Base-by-base conservation (phyloP, 2,329 filamentous ascomycete genomes). In the Hypoxylon sp. region DNA sequence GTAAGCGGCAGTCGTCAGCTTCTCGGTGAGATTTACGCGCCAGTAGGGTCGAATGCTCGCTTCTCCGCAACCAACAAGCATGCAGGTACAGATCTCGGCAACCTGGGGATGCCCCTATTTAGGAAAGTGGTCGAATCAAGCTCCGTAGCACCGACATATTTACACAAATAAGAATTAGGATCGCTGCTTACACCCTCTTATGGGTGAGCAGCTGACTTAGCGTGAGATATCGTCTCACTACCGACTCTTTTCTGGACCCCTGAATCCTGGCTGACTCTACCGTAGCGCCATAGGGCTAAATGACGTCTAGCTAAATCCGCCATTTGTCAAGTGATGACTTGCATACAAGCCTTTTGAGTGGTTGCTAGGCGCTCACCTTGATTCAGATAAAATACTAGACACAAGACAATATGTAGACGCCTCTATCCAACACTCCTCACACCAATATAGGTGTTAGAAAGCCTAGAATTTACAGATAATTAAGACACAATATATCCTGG, bases 1-100 rank as follows among this genome's bases (percentile, higher is more conserved):
- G 46, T 42, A 17, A 59, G 37, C 17, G 3, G 33, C 46, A 17
- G 42, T 22, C 8, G 47, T 52, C 48, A 52, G 53, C 53, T 13
- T 8, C 22, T n/a, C 44, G 29, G 35, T 63, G 53, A 55, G 59
- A 55, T 51, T 26, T 46, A 47, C 37, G 26, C n/a, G 26, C n/a
- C 22, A 44, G 10, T 35, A 46, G 52, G 13, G 14, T 29, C 33
- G 24, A 53, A 3, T 9, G 5, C 26, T 26, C 17, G 5, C 10
- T 33, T 44, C 29, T 19, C 46, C 22, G n/a, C 52, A 39, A 48
- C 24, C 31, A 26, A 35, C n/a, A 37, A 26, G 11, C 62, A 66
- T 69, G 66, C 66, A 70, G 69, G 66, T 66, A 70, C 63, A 59
- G 31, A 33, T 24, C 54, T 60, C 26, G n/a, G 19, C 60, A 63